phyloP scores from a whole-genome alignment of 169 alveolate species.

The Eimeria necatrix region DNA sequence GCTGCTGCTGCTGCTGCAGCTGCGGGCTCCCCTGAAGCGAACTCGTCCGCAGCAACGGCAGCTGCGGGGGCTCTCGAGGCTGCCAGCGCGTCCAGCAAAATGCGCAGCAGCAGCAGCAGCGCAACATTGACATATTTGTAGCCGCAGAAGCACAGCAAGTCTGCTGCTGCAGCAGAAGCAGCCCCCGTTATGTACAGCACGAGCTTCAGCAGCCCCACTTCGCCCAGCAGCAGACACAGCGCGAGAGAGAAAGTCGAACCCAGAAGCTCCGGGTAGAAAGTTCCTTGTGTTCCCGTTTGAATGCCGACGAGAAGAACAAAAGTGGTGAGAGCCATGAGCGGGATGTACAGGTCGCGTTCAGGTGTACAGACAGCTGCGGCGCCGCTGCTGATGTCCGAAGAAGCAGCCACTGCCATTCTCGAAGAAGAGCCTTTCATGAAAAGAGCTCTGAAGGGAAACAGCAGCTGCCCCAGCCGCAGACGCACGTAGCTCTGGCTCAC shows the following conservation, averaged over 20 bases:
- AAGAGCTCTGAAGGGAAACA: conserved; percentile 44
- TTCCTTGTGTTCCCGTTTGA: conserved; percentile 24
- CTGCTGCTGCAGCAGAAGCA: conserved; percentile 28
- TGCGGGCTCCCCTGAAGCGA: not conserved
- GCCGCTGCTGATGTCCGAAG: conserved; percentile 5
- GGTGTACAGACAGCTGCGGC: not conserved
- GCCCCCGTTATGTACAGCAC: conserved; percentile 49
- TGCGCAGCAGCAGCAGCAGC: conserved; percentile 31
- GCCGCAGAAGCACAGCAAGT: conserved; percentile 74
- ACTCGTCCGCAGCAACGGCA: not conserved
- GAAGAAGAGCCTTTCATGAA: conserved; percentile 12
- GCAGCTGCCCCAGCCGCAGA: conserved; percentile 50
- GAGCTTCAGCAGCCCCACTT: conserved; percentile 17
- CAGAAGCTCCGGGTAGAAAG: conserved; percentile 56
- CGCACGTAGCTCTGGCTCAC: conserved; percentile 61
- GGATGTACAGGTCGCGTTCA: conserved; percentile 58
- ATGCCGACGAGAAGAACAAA: conserved; percentile 53
- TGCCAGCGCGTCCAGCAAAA: conserved; percentile 12
- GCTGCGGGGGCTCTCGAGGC: not conserved
- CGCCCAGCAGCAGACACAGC: conserved; percentile 24
- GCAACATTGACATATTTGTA: conserved; percentile 65
- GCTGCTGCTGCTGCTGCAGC: conserved; percentile 19
- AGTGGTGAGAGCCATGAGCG: conserved; percentile 67
- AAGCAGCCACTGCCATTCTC: not conserved
- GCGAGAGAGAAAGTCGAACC: conserved; percentile 55